These are phyloP conservation scores for Luzula sylvatica DNA, from an alignment of 176 grass and related monocot genomes.

Conservation along the genomic window DNA sequence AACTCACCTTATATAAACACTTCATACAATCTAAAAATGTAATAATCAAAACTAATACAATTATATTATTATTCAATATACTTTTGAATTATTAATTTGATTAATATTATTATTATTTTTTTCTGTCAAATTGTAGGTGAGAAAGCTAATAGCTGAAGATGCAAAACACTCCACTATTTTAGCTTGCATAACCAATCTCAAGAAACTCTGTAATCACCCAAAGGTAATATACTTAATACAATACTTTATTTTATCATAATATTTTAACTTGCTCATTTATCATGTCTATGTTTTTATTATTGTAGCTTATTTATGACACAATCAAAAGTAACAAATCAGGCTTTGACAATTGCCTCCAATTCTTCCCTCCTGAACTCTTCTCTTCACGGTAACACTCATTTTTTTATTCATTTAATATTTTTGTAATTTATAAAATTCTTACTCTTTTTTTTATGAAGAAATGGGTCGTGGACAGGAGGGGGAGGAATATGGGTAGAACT, in stretches of 20 bases:
- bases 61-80: constrained; percentile 18
- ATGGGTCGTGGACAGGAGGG: constrained; percentile 91
- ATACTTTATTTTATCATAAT: no score
- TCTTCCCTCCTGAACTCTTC: constrained; percentile 87
- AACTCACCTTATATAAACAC: constrained; percentile 78
- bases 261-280: no score
- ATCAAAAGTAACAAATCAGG: constrained; percentile 69
- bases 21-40: constrained; percentile 99
- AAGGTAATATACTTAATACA: constrained; percentile 53
- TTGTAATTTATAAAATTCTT: neutral
- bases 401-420: neutral
- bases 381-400: constrained; percentile 57
- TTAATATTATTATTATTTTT: no score
- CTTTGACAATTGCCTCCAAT: constrained; percentile 65
- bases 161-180: constrained; percentile 80
- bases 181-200: constrained; percentile 95
- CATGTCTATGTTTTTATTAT: constrained; percentile 15
- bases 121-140: constrained; percentile 45
- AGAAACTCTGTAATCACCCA: constrained; percentile 97
- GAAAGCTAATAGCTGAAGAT: constrained; percentile 65
- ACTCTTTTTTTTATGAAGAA: constrained; percentile 38
- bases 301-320: constrained; percentile 86
- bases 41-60: constrained; percentile 22
- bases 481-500: constrained; percentile 92
- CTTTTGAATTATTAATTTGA: constrained; percentile 14